Conservation (phyloP, 768 basidiomycete species). For the Phylloporus sp. region DNA sequence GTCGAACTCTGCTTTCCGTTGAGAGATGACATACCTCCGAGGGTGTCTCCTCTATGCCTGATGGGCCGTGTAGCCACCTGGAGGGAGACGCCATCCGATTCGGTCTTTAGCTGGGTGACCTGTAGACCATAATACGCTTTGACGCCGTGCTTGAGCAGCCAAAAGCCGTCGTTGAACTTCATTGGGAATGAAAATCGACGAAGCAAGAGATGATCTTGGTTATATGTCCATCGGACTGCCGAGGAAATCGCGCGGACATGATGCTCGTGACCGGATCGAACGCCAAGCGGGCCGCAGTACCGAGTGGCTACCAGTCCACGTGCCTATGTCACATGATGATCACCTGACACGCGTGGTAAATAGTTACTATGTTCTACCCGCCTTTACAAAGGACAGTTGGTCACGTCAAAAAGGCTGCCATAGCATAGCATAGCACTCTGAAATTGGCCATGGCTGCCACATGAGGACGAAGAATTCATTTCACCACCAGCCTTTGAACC, state of each 20-base stretch:
- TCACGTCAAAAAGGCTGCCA: too few relatives aligned
- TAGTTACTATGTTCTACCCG: too few relatives aligned
- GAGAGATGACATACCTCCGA: conserved; percentile 40
- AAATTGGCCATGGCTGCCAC: background rate
- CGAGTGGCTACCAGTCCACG: too few relatives aligned
- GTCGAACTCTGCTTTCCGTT: background rate
- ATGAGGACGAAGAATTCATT: background rate
- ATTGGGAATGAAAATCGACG: conserved; percentile 29
- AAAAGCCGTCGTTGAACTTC: conserved; percentile 74
- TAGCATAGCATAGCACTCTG: too few relatives aligned
- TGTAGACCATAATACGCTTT: conserved; percentile 59
- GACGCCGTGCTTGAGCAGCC: conserved; percentile 59
- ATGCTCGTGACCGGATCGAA: too few relatives aligned
- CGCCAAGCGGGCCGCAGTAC: too few relatives aligned
- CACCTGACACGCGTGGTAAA: too few relatives aligned
- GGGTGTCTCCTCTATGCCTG: conserved; percentile 58
- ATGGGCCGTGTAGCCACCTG: conserved; percentile 59
- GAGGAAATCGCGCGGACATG: background rate
- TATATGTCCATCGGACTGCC: background rate
- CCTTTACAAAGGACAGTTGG: too few relatives aligned
- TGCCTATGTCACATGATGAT: too few relatives aligned
- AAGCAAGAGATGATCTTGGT: background rate
- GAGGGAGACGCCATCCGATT: conserved; percentile 47
- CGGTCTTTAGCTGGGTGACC: conserved; percentile 45
- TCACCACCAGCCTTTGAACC: conserved; percentile 27